These are phyloP conservation scores for Pichia inconspicua DNA, from an alignment of 1,139 yeast genomes.

Conservation along the genomic window DNA sequence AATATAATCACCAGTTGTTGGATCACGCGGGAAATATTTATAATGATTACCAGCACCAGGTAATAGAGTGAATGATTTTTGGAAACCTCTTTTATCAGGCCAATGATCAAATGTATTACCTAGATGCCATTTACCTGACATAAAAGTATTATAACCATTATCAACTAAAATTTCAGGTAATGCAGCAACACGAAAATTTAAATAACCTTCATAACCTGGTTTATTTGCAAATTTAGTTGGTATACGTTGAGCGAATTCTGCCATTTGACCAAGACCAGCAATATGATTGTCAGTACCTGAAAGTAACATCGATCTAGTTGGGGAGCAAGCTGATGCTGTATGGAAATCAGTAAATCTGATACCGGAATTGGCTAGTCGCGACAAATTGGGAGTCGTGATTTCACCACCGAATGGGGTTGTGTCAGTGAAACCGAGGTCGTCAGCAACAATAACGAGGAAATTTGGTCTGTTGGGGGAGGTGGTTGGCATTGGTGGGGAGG, in stretches of 20 bases:
- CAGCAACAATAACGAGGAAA: conserved; percentile 51
- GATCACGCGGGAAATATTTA: conserved; percentile 38
- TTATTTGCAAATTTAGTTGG: conserved; percentile 37
- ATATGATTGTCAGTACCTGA: conserved; percentile 57
- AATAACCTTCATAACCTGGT: conserved; percentile 52
- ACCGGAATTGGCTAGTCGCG: conserved; percentile 38
- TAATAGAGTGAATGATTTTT: conserved; percentile 40
- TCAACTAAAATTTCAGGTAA: conserved; percentile 46
- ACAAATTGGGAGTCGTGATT: conserved; percentile 47
- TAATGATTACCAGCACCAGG: conserved; percentile 57
- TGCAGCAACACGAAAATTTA: conserved; percentile 46
- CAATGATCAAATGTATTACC: conserved; percentile 43
- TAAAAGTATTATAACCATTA: conserved; percentile 41
- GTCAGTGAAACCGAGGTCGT: conserved; percentile 56
- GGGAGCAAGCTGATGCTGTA: conserved; percentile 60
- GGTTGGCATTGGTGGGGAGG: background rate
- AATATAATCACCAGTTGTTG: conserved; percentile 20
- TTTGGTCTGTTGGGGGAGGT: conserved; percentile 31
- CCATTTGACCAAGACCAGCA: conserved; percentile 57
- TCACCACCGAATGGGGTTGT: conserved; percentile 52
- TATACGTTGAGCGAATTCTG: conserved; percentile 35
- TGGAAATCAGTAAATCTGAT: conserved; percentile 49
- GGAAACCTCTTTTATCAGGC: conserved; percentile 47
- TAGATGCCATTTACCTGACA: conserved; percentile 55
- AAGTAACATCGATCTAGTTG: conserved; percentile 54